phyloP scores from a whole-genome alignment of 352 stramenopile species.

The Thraustochytrium striatum region DNA sequence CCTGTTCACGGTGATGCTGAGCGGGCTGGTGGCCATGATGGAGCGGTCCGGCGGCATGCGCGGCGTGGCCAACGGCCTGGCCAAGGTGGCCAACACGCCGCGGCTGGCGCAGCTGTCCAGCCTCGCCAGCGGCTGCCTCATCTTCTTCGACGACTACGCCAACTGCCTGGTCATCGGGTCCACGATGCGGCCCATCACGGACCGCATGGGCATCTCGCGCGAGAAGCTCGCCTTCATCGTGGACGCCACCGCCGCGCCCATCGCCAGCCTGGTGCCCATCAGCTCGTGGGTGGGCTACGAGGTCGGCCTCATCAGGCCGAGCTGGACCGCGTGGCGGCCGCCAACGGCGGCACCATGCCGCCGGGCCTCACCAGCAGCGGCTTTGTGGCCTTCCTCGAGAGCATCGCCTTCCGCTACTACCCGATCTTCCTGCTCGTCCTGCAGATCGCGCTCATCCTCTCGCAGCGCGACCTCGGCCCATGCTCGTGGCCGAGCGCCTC shows the following conservation, averaged over 20 bases:
- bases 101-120: conserved; percentile 50
- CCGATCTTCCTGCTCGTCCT: conserved; percentile 45
- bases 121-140: conserved; percentile 47
- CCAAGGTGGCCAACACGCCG: conserved; percentile 53
- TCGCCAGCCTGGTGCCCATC: conserved; percentile 58
- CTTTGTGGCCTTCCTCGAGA: conserved; percentile 54
- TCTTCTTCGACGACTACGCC: conserved; percentile 57
- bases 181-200: conserved; percentile 58
- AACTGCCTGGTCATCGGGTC: conserved; percentile 59
- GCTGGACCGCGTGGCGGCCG: too few species aligned
- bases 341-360: not conserved
- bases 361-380: conserved; percentile 70
- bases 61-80: conserved; percentile 55
- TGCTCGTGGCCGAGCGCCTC: conserved; percentile 60
- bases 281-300: conserved; percentile 64
- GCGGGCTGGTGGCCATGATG: conserved; percentile 55
- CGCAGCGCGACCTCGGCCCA: conserved; percentile 56
- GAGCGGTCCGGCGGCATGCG: conserved; percentile 59
- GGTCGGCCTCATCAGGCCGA: conserved; percentile 56
- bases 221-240: conserved; percentile 63
- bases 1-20: conserved; percentile 62
- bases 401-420: conserved; percentile 51
- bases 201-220: conserved; percentile 55
- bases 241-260: conserved; percentile 57
- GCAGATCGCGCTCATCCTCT: not conserved